Percentiles rank a stretch among this genome's conserved stretches.
phyloP scores from a whole-genome alignment of 192 early-diverging fungal species.

The Podochytrium sp. region DNA sequence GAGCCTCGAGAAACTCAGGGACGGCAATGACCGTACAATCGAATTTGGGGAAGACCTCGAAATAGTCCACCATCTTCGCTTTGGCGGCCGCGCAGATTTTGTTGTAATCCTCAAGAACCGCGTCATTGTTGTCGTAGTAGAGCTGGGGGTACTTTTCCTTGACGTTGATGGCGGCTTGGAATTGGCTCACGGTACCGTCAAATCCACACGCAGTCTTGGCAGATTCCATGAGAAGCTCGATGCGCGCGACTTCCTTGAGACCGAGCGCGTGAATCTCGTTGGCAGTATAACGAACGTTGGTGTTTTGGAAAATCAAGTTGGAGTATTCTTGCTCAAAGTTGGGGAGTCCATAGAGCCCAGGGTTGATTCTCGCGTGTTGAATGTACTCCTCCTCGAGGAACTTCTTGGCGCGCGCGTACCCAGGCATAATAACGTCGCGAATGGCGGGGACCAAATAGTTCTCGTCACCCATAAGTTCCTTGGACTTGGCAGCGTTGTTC shows the following conservation, averaged over 20 bases:
- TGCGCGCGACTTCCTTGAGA: constrained; percentile 44
- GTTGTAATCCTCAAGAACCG: constrained; percentile 33
- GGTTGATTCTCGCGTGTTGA: constrained; percentile 32
- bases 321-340: constrained; percentile 35
- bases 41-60: constrained; percentile 37
- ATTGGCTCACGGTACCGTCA: constrained; percentile 39
- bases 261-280: constrained; percentile 46
- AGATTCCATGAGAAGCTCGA: constrained; percentile 35
- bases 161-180: constrained; percentile 36
- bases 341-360: constrained; percentile 39
- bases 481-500: constrained; percentile 19
- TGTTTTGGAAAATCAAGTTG: constrained; percentile 35
- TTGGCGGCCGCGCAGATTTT: constrained; percentile 17
- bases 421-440: constrained; percentile 24
- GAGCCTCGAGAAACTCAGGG: constrained; percentile 22
- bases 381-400: constrained; percentile 42
- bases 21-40: constrained; percentile 29
- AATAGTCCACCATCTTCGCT: constrained; percentile 36
- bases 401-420: constrained; percentile 14
- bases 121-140: constrained; percentile 34
- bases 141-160: constrained; percentile 38
- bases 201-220: constrained; percentile 34
- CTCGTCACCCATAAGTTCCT: constrained; percentile 26
- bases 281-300: constrained; percentile 29
- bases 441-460: constrained; percentile 32